Conservation (phyloP, 2,329 filamentous ascomycete genomes). For the Botrytis deweyae region DNA sequence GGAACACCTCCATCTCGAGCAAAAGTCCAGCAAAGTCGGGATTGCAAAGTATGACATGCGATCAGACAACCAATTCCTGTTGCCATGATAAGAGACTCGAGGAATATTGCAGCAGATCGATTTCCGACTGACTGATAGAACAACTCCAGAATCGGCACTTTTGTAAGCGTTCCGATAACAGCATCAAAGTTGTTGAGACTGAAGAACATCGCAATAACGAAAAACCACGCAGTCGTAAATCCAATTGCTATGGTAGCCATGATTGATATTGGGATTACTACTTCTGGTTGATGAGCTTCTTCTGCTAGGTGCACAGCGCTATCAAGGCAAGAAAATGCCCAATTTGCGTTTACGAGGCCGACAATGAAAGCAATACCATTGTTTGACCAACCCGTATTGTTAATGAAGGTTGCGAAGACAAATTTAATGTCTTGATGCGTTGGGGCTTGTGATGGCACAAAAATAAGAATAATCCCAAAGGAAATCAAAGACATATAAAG, state of each 20-base stretch:
- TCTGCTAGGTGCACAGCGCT: slow-evolving; percentile 20
- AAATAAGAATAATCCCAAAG: slow-evolving; percentile 13
- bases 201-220: slow-evolving; percentile 20
- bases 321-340: slow-evolving; percentile 22
- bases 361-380: slow-evolving; percentile 22
- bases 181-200: slow-evolving; percentile 21
- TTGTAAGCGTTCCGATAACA: slow-evolving; percentile 8
- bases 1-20: slow-evolving; percentile 23
- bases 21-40: slow-evolving; percentile 22
- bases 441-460: slow-evolving; percentile 15
- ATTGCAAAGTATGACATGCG: slow-evolving; percentile 20
- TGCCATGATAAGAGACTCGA: slow-evolving; percentile 18
- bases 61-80: slow-evolving; percentile 13
- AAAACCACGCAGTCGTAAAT: slow-evolving; percentile 17
- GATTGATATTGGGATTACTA: slow-evolving; percentile 19
- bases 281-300: slow-evolving; percentile 20
- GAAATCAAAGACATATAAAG: slow-evolving; percentile 20
- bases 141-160: slow-evolving; percentile 16
- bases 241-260: slow-evolving; percentile 20
- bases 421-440: slow-evolving; percentile 17
- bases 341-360: slow-evolving; percentile 20
- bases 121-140: slow-evolving; percentile 13
- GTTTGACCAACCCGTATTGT: slow-evolving; percentile 22
- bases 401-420: slow-evolving; percentile 24
- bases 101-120: slow-evolving; percentile 3